Evolutionary conservation across 495 filamentous ascomycete species (phyloP), one percentile per base, ranked within the genome.

Genomic region (Penicillium cataractarum): DNA sequence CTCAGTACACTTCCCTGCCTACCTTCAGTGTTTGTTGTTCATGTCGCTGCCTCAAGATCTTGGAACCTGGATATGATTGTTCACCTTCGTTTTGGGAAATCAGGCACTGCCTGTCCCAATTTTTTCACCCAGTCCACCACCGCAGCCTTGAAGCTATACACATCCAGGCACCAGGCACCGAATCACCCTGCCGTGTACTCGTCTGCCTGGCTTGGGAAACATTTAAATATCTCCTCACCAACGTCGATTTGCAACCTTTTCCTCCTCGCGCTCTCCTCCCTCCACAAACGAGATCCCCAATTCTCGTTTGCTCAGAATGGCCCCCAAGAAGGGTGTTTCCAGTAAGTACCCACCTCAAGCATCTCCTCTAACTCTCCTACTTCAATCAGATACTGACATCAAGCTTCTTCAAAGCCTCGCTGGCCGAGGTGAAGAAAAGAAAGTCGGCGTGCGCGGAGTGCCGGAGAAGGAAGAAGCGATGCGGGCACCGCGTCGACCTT

Each of bases 381-480:
- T 15, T 39, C 31, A 55, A 13, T 32, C n/a, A 24, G n/a, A 55
- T 39, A 39, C 52, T 55, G 52, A 39, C 15, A 55, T 21, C 31
- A 17, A 51, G n/a, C 24, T 17, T 29, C 51, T 53, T 37, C 17
- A 48, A 29, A 66, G 60, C 61, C 48, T 42, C 60, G 27, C 39
- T 57, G 26, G 15, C 19, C 27, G 46, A 70, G 32, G 61, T 55
- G 55, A 22, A 37, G 37, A 46, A 13, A 54, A 35, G 26, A n/a
- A 29, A 37, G 39, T 52, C 29, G 33, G 55, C 37, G 24, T 73
- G 71, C 27, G 32, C 17, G 7, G 37, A 61, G 10, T 73, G 71
- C 57, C 67, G 55, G 33, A 19, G 15, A 8, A 64, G 58, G 52
- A 73, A 73, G 67, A 65, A 64, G 29, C 58, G 61, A 2, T 71